Conservation (phyloP, 345 rosid species). For the Corchorus olitorius region DNA sequence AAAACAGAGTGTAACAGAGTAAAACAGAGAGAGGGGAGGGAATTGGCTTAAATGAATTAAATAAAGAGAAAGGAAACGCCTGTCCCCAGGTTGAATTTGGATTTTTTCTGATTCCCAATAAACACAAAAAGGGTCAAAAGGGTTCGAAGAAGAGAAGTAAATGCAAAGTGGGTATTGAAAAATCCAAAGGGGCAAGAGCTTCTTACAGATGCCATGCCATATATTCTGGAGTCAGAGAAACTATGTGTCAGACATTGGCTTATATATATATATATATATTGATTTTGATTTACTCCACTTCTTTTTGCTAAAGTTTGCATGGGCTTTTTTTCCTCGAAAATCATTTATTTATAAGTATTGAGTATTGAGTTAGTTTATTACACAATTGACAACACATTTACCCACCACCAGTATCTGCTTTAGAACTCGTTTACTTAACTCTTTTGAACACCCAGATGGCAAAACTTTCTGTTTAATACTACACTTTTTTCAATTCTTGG, state of each 20-base stretch:
- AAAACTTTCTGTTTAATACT: not conserved
- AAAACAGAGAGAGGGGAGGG: too few species aligned
- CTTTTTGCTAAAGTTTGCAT: not conserved
- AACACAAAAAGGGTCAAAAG: not conserved
- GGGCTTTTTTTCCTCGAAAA: not conserved
- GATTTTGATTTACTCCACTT: not conserved
- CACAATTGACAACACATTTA: not conserved
- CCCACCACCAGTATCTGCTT: not conserved
- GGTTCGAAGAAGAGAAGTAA: not conserved
- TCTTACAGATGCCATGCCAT: not conserved
- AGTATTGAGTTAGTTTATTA: not conserved
- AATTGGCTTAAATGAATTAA: not conserved
- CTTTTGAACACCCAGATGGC: not conserved
- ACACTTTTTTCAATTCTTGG: not conserved
- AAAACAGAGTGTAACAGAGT: not conserved
- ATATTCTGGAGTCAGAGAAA: slow-evolving; percentile 4
- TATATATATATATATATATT: not conserved
- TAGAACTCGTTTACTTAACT: not conserved
- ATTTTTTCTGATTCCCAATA: not conserved
- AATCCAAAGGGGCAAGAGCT: slow-evolving; percentile 12
- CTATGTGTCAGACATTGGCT: slow-evolving; percentile 4
- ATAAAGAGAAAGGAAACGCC: not conserved
- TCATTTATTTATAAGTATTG: too few species aligned
- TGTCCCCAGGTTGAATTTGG: not conserved
- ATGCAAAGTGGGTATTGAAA: not conserved